Base-by-base conservation (phyloP, 768 basidiomycete genomes). In the Calvatia gigantea region DNA sequence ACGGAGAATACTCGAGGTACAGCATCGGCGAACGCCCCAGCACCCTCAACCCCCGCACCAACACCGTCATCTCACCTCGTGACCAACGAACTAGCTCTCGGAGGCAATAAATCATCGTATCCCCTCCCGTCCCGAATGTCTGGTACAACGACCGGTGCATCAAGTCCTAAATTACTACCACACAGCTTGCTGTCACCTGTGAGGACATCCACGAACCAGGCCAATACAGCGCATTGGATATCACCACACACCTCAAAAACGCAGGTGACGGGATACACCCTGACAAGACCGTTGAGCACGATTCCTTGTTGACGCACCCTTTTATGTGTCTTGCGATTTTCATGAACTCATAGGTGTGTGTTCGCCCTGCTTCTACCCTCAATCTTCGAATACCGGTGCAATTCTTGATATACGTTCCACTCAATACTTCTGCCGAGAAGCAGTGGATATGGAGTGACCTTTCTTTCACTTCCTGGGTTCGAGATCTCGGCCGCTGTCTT, bases 1-100 rank as follows among this genome's bases (percentile, higher is more conserved):
- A 28, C 44, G 50, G 50, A 51, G 23, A 51, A 42, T 51, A 27
- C 7, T 51, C 50, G 50, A 51, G 50, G 50, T 39, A 54, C 37
- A 6, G 32, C 45, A 32, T 19, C 45, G 39, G 54, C 44, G 32
- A 29, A 37, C 28, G 9, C 43, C 28, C 17, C 50, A 38, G 28
- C 45, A 25, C 29, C 27, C 5, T 29, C 19, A 28, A 49, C 54
- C 8, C 7, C 44, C 7, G 28, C 6, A 15, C 19, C 45, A 55
- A n/a, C 33, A 39, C 23, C 54, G 6, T 14, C 52, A 25, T 15
- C 48, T 17, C 23, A 9, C 32, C 37, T 31, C n/a, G 39, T 19
- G 39, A 31, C 50, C n/a, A 8, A 35, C 14, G 17, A 29, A 11
- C 32, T 48, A 17, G 19, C 29, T 12, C 17, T 31, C 32, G 46